Base-by-base conservation (phyloP, 768 basidiomycete genomes). In the Boletus insuetus region DNA sequence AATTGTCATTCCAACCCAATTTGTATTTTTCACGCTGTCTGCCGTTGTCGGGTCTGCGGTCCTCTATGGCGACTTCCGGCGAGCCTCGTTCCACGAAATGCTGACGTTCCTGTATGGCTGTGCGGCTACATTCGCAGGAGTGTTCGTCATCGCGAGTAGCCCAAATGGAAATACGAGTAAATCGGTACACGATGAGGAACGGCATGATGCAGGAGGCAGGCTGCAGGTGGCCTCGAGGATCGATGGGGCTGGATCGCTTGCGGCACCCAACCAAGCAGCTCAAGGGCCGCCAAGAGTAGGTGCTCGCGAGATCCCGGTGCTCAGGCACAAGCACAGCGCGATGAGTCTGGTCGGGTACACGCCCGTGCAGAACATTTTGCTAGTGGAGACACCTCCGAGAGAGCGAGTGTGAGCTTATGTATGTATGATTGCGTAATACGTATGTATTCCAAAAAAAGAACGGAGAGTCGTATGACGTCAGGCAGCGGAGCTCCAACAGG, bases 1-100 rank as follows among this genome's bases (percentile, higher is more conserved):
- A 75, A 89, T 87, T 49, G 95, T 98, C 24, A 92, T 98, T 59
- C 96, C 95, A 6, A 87, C 86, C 14, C 95, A 98, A 76, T 98
- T 97, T 69, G 93, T 96, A 31, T 79, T 94, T 53, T 98, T 98
- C 75, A 95, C 91, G 24, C 77, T 98, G 35, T 93, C 91, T 6
- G 93, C 92, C 6, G 95, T 99, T 61, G 75, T 91, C 52, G 96
- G 95, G 26, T 95, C 93, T 5, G 93, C 91, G 2, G 86, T 99
- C 16, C 80, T 99, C 2, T 99, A 96, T 67, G 89, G 91, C 24
- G 96, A 99, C 70, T 99, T 99, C 74, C 79, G 83, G 60, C 83
- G 82, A 56, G 85, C 91, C 13, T 81, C 82, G 11, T 89, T 94
- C 68, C 88, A 94, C 68, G 83, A 89, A 64, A 80, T 90, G 55